These are phyloP conservation scores for Uncinocarpus reesii DNA, from an alignment of 2,329 filamentous ascomycete genomes.

Conservation along the genomic window DNA sequence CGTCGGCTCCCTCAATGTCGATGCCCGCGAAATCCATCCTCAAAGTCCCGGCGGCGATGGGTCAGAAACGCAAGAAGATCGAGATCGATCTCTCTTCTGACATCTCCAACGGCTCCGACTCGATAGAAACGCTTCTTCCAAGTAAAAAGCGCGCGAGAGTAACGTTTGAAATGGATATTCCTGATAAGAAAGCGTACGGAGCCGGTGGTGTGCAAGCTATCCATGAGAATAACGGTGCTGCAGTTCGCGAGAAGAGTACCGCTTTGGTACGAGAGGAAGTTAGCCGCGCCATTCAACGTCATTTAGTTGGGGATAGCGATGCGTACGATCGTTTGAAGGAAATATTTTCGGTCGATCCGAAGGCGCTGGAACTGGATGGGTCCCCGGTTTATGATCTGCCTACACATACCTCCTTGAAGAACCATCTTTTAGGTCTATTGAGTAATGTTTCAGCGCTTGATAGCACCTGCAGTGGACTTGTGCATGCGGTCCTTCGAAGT, in stretches of 20 bases:
- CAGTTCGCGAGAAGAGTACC: constrained; percentile 39
- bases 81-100: constrained; percentile 28
- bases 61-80: constrained; percentile 31
- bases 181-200: background rate
- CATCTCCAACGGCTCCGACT: constrained; percentile 23
- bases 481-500: constrained; percentile 48
- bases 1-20: constrained; percentile 19
- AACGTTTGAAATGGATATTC: constrained; percentile 7
- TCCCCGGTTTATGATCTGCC: constrained; percentile 37
- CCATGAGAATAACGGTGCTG: background rate
- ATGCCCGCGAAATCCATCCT: constrained; percentile 25
- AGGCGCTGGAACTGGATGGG: constrained; percentile 28
- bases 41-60: constrained; percentile 17
- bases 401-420: constrained; percentile 43
- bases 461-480: constrained; percentile 48
- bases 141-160: constrained; percentile 35
- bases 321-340: constrained; percentile 48
- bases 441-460: constrained; percentile 47
- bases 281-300: constrained; percentile 46
- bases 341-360: constrained; percentile 42
- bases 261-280: constrained; percentile 54
- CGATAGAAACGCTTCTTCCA: constrained; percentile 7
- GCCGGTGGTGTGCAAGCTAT: background rate
- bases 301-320: constrained; percentile 43
- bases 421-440: constrained; percentile 50